These are phyloP conservation scores for Zizania latifolia DNA, from an alignment of 176 grass and related monocot genomes.

Conservation along the genomic window DNA sequence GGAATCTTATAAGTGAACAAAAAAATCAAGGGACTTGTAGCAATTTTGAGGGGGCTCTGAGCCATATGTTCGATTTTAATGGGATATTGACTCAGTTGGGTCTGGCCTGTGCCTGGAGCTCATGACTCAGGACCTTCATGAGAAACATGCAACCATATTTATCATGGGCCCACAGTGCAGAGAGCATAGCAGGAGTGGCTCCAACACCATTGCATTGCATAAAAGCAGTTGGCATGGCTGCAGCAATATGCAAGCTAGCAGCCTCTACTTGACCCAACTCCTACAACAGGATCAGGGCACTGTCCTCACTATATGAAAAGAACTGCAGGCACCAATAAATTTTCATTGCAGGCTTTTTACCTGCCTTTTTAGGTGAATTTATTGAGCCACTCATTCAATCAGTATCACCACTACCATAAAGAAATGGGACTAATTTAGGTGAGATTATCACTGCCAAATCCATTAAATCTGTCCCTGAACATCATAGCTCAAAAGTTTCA, in stretches of 20 bases:
- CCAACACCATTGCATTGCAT: conserved; percentile 3
- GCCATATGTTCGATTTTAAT: conserved; percentile 5
- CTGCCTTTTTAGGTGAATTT: conserved; percentile 27
- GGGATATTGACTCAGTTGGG: background rate
- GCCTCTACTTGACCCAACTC: conserved; percentile 31
- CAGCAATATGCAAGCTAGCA: too few relatives aligned
- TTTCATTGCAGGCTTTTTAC: conserved; percentile 37
- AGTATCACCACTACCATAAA: background rate
- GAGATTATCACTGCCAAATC: background rate
- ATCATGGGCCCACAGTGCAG: conserved; percentile 1
- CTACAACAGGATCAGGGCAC: conserved; percentile 16
- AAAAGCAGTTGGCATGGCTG: too few relatives aligned
- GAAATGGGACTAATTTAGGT: background rate
- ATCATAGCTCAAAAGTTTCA: too few relatives aligned
- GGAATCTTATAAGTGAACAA: too few relatives aligned
- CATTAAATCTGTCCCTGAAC: too few relatives aligned
- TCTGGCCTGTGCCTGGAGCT: background rate
- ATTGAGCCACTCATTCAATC: conserved; percentile 19
- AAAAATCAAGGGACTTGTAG: background rate
- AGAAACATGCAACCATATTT: conserved; percentile 34
- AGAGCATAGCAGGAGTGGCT: conserved; percentile 12
- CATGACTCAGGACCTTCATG: conserved; percentile 20
- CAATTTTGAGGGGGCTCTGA: background rate
- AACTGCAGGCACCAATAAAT: conserved; percentile 44
- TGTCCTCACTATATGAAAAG: conserved; percentile 14